Evolutionary conservation across 176 grass and related monocot genomes (phyloP), one percentile per base, ranked within the genome.

Genomic region (Aegilops bicornis): DNA sequence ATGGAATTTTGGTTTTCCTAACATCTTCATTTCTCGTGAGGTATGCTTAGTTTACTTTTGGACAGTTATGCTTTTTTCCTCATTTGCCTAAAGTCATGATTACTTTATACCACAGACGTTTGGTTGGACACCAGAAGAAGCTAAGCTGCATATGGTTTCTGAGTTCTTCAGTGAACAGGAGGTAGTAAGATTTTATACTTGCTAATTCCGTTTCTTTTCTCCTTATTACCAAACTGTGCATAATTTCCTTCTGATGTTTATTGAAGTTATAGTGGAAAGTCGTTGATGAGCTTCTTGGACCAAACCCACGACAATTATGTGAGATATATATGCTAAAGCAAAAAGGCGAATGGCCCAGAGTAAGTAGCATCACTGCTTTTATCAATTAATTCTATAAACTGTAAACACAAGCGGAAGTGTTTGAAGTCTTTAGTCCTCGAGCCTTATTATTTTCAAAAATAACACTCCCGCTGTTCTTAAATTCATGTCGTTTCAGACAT

Each of bases 221-320:
- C 31, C 36, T 8, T 30, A n/a, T n/a, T n/a, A n/a, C n/a, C 75
- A 83, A 79, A 43, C 37, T 60, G 16, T 77, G 82, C 80, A 85
- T 92, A 90, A 90, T 90, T 94, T 86, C 62, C 72, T 90, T 84
- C 78, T 91, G 29, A 64, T 86, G 50, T 94, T 90, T 88, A 89
- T 88, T 98, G 93, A 96, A 98, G 92, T 98, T 95, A 77, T 98
- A 98, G 97, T 98, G 97, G 97, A 92, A 96, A 98, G 92, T 92
- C 89, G 87, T 98, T 32, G 90, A 96, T 80, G 97, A 98, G 82
- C 72, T 98, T 88, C 91, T 98, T 91, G 97, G 97, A 43, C 70
- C 92, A 88, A 98, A 98, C 56, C 85, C 87, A 80, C 89, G 90
- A 43, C 94, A 98, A 64, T 82, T 98, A 81, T 98, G 90, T 86